Conservation (phyloP, 192 early-diverging fungal species). For the Endogone sp. region DNA sequence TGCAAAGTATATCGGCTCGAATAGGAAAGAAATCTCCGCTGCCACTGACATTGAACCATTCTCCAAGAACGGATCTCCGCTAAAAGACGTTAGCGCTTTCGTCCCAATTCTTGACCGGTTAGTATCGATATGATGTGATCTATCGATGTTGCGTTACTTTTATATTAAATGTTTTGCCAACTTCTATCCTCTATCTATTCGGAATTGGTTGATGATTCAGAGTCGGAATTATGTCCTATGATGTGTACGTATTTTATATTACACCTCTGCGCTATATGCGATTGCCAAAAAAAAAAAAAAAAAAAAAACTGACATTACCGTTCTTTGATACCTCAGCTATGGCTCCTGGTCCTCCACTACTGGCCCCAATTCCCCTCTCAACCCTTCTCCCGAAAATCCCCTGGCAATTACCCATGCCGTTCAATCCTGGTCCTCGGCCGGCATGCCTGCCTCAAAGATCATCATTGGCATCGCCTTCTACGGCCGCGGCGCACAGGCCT, state of each 20-base stretch:
- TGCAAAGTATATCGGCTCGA: slow-evolving; percentile 30
- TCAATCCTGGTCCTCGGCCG: slow-evolving; percentile 51
- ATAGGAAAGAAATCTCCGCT: slow-evolving; percentile 50
- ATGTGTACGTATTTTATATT: too few species aligned
- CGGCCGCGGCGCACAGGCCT: slow-evolving; percentile 49
- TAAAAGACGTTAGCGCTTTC: slow-evolving; percentile 47
- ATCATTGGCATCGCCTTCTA: slow-evolving; percentile 60
- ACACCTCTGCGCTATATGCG: too few species aligned
- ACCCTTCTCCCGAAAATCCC: slow-evolving; percentile 19
- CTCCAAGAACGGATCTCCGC: slow-evolving; percentile 33
- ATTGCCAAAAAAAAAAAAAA: too few species aligned
- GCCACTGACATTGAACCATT: slow-evolving; percentile 61
- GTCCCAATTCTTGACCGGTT: slow-evolving; percentile 48
- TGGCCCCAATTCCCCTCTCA: slow-evolving; percentile 59
- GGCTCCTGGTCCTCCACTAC: slow-evolving; percentile 56
- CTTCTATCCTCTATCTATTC: too few species aligned
- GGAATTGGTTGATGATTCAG: too few species aligned
- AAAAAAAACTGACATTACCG: too few species aligned
- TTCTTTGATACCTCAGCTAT: too few species aligned
- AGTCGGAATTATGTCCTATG: slow-evolving; percentile 66
- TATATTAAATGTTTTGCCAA: too few species aligned
- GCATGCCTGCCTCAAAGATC: slow-evolving; percentile 55
- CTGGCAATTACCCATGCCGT: slow-evolving; percentile 39
- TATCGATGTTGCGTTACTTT: too few species aligned
- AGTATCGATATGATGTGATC: too few species aligned